phyloP scores from a whole-genome alignment of 1,139 yeast species.

The Geotrichum phurueaensis region DNA sequence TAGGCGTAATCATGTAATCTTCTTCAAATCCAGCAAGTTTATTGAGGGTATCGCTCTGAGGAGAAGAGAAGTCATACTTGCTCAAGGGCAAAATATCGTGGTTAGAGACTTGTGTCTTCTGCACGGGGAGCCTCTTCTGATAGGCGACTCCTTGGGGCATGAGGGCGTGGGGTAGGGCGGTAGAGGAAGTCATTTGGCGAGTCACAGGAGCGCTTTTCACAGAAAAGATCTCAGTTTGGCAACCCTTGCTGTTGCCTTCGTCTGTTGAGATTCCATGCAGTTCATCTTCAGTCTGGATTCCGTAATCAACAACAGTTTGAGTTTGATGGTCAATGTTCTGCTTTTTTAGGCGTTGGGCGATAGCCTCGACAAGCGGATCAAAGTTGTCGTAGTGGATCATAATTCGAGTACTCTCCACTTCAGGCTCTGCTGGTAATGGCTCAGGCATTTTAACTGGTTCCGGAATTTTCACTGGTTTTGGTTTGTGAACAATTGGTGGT shows the following conservation, averaged over 20 bases:
- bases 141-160: neutral
- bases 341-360: conserved; percentile 18
- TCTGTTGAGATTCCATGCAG: conserved; percentile 15
- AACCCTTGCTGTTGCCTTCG: conserved; percentile 16
- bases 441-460: conserved; percentile 8
- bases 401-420: neutral
- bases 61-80: neutral
- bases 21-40: neutral
- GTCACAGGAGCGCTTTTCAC: neutral
- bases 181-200: neutral
- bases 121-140: neutral
- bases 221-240: conserved; percentile 9
- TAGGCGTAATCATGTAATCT: neutral
- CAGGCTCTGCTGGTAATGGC: neutral
- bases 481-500: neutral
- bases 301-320: conserved; percentile 21
- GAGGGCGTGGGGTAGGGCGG: neutral
- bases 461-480: neutral
- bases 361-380: conserved; percentile 22
- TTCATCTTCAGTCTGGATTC: conserved; percentile 12
- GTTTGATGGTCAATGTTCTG: conserved; percentile 19
- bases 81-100: neutral
- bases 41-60: neutral
- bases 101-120: neutral
- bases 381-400: conserved; percentile 16